Base-by-base conservation (phyloP, 345 rosid species). In the Pistacia vera region DNA sequence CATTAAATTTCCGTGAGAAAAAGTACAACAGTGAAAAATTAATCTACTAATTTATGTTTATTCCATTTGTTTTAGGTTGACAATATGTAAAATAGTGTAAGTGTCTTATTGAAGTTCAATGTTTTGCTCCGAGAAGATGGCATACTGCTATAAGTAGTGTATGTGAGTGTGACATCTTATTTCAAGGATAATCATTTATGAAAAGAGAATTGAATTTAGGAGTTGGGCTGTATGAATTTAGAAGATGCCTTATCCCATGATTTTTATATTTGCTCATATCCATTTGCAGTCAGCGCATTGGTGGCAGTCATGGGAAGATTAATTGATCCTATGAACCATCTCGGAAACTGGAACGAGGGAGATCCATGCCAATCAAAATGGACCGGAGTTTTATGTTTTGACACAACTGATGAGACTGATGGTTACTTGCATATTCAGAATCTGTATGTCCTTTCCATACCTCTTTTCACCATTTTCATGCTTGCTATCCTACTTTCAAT, bases 331-430 rank as follows among this genome's bases (percentile, higher is more conserved):
- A 60, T 68, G 83, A 82, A 86, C 16, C 65, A 78, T 80, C 88
- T 93, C 59, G 79, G 83, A 49, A 84, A 86, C 69, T 95, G 98
- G 99, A 77, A 80, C 30, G 79, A 83, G 59, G 96, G 91, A 59
- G 99, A 95, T 85, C 97, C 99, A 61, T 95, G 99, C 76, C 77
- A 78, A 56, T 86, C 91, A 41, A 90, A 89, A 72, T 95, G 99
- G 99, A 90, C 90, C 0, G 97, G 96, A 82, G 82, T 95, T 67
- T 51, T 79, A 62, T 95, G 99, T 78, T 71, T 11, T 63, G 67
- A 84, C 74, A 71, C 75, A 63, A 63, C 71, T 77, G 6, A 41
- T 41, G 83, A 78, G n/a, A 58, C 67, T 70, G 93, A 92, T 82
- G 83, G 87, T 59, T 82, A 88, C 87, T 78, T 89, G 35, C 99